phyloP scores from a whole-genome alignment of 2,329 filamentous ascomycete species.

The Sarocladiaceae sp. region DNA sequence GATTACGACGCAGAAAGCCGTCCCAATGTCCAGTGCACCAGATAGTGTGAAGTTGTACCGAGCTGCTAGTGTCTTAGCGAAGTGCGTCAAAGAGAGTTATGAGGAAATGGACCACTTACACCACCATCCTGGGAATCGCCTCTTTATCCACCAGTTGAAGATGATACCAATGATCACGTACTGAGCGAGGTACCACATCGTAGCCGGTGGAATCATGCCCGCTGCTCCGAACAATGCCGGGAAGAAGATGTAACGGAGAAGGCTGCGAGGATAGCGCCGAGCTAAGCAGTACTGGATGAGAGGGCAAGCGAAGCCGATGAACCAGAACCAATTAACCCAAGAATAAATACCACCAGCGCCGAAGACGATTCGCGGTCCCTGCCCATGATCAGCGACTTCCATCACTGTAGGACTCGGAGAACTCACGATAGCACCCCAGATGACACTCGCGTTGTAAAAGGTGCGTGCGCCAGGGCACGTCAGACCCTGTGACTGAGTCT shows the following conservation, averaged over 20 bases:
- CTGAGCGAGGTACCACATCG: conserved; percentile 46
- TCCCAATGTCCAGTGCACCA: conserved; percentile 52
- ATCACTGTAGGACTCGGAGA: too few species aligned
- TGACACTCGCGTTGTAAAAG: conserved; percentile 54
- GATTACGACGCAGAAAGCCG: conserved; percentile 49
- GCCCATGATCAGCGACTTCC: neutral
- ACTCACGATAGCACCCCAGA: conserved; percentile 50
- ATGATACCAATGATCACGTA: conserved; percentile 49
- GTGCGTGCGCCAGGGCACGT: conserved; percentile 51
- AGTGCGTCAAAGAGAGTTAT: too few species aligned
- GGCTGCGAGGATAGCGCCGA: conserved; percentile 37
- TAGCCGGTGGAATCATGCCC: conserved; percentile 46
- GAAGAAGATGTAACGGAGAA: conserved; percentile 43
- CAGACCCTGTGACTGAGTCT: conserved; percentile 41
- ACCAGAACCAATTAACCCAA: conserved; percentile 48
- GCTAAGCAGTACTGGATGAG: conserved; percentile 42
- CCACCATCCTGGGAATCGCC: conserved; percentile 50
- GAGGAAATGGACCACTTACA: conserved; percentile 30
- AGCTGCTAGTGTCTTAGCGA: too few species aligned
- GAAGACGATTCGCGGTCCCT: conserved; percentile 29
- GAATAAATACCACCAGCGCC: conserved; percentile 36
- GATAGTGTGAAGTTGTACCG: conserved; percentile 56
- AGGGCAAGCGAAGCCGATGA: conserved; percentile 43
- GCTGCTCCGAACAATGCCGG: conserved; percentile 48
- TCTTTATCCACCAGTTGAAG: conserved; percentile 48